Percentiles rank a stretch among this genome's conserved stretches.
Evolutionary conservation across 257 asterid species (phyloP).

Genomic region (Scutellaria minor): DNA sequence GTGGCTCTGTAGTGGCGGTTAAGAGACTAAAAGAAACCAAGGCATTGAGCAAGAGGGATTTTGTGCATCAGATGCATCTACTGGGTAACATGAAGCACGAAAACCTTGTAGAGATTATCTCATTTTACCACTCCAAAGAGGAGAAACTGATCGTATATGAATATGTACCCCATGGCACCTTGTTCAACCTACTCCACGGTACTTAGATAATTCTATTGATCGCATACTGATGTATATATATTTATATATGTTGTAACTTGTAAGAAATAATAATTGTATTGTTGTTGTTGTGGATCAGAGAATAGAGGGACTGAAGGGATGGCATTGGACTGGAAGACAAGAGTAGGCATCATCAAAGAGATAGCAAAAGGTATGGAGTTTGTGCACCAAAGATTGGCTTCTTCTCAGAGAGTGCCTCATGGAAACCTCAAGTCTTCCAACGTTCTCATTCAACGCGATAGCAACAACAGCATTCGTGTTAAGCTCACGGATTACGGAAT

Average conservation of each 20-base stretch:
- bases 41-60: constrained; percentile 56
- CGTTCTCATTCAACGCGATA: constrained; percentile 41
- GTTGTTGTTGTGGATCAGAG: constrained; percentile 40
- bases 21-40: constrained; percentile 58
- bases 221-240: too few species aligned
- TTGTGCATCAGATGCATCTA: constrained; percentile 57
- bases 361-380: constrained; percentile 55
- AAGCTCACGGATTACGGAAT: constrained; percentile 77
- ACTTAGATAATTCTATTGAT: background rate
- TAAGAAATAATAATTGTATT: too few species aligned
- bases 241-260: too few species aligned
- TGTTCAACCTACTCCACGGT: constrained; percentile 70
- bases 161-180: constrained; percentile 50
- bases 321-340: constrained; percentile 59
- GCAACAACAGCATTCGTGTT: constrained; percentile 5
- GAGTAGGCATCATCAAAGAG: constrained; percentile 61
- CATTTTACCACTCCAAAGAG: constrained; percentile 64
- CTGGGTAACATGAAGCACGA: constrained; percentile 60
- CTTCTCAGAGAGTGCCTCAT: constrained; percentile 55
- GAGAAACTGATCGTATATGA: constrained; percentile 70
- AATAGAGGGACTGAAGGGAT: constrained; percentile 52
- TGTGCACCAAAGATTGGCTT: constrained; percentile 49
- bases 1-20: constrained; percentile 64
- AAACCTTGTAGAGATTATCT: constrained; percentile 56
- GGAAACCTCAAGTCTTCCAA: constrained; percentile 74